phyloP scores from a whole-genome alignment of 148 eudicot species.

The Euryodendron excelsum region DNA sequence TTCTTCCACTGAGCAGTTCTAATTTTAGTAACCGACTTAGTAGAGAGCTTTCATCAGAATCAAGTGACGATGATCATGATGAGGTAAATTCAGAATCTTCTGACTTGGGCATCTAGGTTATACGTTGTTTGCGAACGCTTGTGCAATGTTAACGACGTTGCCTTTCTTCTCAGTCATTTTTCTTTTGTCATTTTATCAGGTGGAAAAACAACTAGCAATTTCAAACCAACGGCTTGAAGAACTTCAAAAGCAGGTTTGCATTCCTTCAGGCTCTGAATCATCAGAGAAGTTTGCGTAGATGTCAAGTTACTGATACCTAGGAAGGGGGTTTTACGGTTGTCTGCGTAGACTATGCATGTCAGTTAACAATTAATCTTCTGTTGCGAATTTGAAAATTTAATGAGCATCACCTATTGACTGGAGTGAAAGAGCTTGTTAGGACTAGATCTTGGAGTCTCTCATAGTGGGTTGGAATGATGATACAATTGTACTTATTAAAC shows the following conservation, averaged over 20 bases:
- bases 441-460: not conserved
- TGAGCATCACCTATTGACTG: not conserved
- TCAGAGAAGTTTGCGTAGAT: not conserved
- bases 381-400: not conserved
- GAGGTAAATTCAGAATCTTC: conserved; percentile 36
- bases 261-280: conserved; percentile 2
- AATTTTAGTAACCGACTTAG: conserved; percentile 41
- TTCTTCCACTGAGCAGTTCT: conserved; percentile 39
- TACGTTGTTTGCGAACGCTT: not conserved
- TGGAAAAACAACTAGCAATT: conserved; percentile 47
- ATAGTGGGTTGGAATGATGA: not conserved
- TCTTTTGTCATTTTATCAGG: conserved; percentile 34
- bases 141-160: not conserved
- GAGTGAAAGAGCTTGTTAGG: not conserved
- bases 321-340: not conserved
- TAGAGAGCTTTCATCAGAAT: conserved; percentile 63
- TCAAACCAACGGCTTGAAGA: conserved; percentile 55
- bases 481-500: not conserved
- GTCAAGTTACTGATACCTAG: not conserved
- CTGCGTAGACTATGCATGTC: not conserved
- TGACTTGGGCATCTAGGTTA: not conserved
- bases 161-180: conserved; percentile 3
- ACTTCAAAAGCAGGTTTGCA: conserved; percentile 68
- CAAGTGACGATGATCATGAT: conserved; percentile 42
- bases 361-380: not conserved